Conservation (phyloP, 2,329 filamentous ascomycete genomes). For the Fusarium ambrosium region DNA sequence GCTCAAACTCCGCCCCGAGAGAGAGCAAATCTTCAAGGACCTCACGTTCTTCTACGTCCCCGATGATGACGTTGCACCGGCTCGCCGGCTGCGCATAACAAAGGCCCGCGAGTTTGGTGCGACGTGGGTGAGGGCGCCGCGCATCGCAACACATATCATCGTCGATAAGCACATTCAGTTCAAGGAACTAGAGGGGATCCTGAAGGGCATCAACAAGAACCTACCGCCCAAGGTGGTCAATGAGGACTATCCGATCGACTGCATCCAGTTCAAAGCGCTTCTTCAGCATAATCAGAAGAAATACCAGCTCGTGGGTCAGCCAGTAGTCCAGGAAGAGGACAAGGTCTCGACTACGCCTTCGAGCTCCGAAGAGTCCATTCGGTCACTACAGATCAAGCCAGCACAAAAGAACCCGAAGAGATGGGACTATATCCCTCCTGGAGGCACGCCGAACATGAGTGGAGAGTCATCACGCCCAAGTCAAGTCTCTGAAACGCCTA, state of each 20-base stretch:
- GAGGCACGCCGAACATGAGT: slow-evolving; percentile 54
- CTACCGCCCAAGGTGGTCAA: slow-evolving; percentile 69
- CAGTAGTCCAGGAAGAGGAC: slow-evolving; percentile 35
- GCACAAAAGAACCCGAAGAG: slow-evolving; percentile 54
- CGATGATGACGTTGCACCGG: slow-evolving; percentile 78
- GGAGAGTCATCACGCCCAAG: slow-evolving; percentile 49
- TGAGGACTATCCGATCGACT: slow-evolving; percentile 78
- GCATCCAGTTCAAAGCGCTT: slow-evolving; percentile 69
- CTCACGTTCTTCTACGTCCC: slow-evolving; percentile 84
- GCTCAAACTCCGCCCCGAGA: slow-evolving; percentile 63
- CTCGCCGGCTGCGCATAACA: slow-evolving; percentile 78
- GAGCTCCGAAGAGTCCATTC: slow-evolving; percentile 41
- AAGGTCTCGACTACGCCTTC: background rate
- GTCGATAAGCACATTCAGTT: slow-evolving; percentile 79
- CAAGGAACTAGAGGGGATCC: slow-evolving; percentile 70
- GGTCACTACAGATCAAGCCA: slow-evolving; percentile 65
- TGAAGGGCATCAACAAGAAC: slow-evolving; percentile 34
- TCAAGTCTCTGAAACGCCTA: slow-evolving; percentile 34
- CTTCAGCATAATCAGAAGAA: slow-evolving; percentile 70
- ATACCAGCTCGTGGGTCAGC: slow-evolving; percentile 70
- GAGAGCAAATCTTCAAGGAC: slow-evolving; percentile 69
- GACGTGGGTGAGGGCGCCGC: slow-evolving; percentile 72
- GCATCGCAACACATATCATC: slow-evolving; percentile 80
- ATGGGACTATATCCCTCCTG: slow-evolving; percentile 55
- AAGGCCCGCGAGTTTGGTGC: slow-evolving; percentile 84